Percentiles rank a stretch among this genome's conserved stretches.
These are phyloP conservation scores for Tulasnella sp. DNA, from an alignment of 768 basidiomycete species.

Conservation along the genomic window DNA sequence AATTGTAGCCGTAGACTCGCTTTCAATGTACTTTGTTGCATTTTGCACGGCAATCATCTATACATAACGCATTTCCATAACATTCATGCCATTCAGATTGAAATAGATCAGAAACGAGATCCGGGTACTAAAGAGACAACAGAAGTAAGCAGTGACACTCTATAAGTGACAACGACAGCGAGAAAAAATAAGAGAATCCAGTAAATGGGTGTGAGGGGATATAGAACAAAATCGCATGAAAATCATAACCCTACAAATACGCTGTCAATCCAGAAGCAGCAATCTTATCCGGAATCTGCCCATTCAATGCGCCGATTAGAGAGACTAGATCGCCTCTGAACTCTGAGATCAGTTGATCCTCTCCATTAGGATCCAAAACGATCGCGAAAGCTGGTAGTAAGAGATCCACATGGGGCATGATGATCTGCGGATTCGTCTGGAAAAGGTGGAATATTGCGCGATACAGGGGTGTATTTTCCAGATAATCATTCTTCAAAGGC, in stretches of 20 bases:
- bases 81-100: no score
- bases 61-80: no score
- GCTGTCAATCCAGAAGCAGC: slow-evolving; percentile 59
- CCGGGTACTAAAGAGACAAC: no score
- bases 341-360: slow-evolving; percentile 72
- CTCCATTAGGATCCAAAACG: slow-evolving; percentile 61
- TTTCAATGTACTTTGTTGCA: no score
- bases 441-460: slow-evolving; percentile 80
- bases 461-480: slow-evolving; percentile 86
- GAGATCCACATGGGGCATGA: slow-evolving; percentile 64
- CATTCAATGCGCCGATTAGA: slow-evolving; percentile 57
- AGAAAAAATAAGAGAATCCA: no score
- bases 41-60: no score
- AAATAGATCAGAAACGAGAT: no score
- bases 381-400: slow-evolving; percentile 66
- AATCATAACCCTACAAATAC: slow-evolving; percentile 18
- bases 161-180: no score
- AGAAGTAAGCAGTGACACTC: no score
- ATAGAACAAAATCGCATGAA: background rate
- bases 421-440: slow-evolving; percentile 52
- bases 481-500: slow-evolving; percentile 74
- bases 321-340: slow-evolving; percentile 61
- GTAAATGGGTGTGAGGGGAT: no score
- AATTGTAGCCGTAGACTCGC: no score
- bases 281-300: slow-evolving; percentile 62